These are phyloP conservation scores for Umbellularia californica DNA, from an alignment of 164 flowering plant species.

Conservation along the genomic window DNA sequence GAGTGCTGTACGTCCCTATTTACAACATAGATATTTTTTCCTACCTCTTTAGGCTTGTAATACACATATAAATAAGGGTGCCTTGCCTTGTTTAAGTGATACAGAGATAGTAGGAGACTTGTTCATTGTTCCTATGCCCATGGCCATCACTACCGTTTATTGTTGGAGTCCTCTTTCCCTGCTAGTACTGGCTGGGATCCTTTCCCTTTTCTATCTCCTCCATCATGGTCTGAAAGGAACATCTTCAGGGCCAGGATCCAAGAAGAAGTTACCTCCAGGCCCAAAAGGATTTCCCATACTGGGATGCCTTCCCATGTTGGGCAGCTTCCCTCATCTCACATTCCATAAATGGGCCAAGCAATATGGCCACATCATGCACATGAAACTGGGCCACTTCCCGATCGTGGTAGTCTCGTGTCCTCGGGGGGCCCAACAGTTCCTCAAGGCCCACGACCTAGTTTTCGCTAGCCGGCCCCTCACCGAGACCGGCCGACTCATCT, in stretches of 20 bases:
- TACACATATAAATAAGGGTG: neutral
- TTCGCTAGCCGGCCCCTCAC: slow-evolving; percentile 4
- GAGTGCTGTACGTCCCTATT: too few species aligned
- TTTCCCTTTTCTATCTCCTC: neutral
- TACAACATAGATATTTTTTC: too few species aligned
- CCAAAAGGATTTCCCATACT: neutral
- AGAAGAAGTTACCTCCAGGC: neutral
- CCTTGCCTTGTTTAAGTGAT: neutral
- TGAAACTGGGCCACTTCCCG: slow-evolving; percentile 12
- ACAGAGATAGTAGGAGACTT: neutral
- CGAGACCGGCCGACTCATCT: neutral
- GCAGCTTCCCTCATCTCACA: neutral
- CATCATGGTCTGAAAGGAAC: neutral
- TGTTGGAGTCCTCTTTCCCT: slow-evolving; percentile 5
- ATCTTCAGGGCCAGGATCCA: neutral
- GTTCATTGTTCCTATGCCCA: too few species aligned
- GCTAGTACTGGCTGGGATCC: neutral
- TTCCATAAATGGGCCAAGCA: slow-evolving; percentile 8
- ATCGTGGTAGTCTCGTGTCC: slow-evolving; percentile 13
- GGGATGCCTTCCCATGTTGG: slow-evolving; percentile 2
- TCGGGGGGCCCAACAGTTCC: slow-evolving; percentile 16
- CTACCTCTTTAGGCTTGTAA: too few species aligned
- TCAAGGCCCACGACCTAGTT: slow-evolving; percentile 17
- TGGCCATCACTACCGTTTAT: neutral
- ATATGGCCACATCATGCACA: slow-evolving; percentile 18